Percentiles rank a stretch among this genome's conserved stretches.
Conservation (phyloP, 768 basidiomycete genomes). For the Hortiboletus flavorubellus region DNA sequence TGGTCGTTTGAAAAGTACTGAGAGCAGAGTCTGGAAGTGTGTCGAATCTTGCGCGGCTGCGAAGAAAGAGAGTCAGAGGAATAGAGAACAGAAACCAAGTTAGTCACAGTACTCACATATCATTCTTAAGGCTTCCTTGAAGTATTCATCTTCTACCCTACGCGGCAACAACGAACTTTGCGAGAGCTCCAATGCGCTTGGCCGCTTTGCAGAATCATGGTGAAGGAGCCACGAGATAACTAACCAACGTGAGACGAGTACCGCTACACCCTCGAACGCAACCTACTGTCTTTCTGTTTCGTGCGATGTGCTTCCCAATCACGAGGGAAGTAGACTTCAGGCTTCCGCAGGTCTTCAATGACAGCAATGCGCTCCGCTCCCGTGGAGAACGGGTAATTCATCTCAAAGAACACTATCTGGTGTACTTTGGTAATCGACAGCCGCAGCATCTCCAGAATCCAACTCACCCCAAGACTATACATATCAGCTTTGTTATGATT, state of each 20-base stretch:
- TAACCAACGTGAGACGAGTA: constrained; percentile 26
- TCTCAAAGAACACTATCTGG: constrained; percentile 95
- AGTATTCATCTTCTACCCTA: constrained; percentile 79
- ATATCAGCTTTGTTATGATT: constrained; percentile 90
- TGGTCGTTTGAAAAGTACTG: constrained; percentile 73
- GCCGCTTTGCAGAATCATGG: constrained; percentile 76
- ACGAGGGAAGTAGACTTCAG: constrained; percentile 70
- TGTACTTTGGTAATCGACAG: background rate
- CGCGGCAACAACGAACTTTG: constrained; percentile 75
- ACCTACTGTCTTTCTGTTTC: constrained; percentile 68
- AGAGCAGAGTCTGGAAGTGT: constrained; percentile 74
- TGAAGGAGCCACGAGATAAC: constrained; percentile 80
- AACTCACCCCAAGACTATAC: constrained; percentile 85
- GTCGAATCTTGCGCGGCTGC: constrained; percentile 77
- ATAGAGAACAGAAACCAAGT: background rate
- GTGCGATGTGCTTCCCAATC: constrained; percentile 63
- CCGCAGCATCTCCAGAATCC: background rate
- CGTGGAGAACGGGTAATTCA: constrained; percentile 85
- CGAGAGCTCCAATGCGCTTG: constrained; percentile 79
- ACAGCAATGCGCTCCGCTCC: constrained; percentile 82
- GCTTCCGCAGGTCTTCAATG: constrained; percentile 72
- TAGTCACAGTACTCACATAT: constrained; percentile 51
- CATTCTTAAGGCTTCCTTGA: constrained; percentile 71
- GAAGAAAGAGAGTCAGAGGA: background rate
- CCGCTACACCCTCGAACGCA: background rate